Base-by-base conservation (phyloP, 1,139 yeast species). In the Geotrichum carabidarum region DNA sequence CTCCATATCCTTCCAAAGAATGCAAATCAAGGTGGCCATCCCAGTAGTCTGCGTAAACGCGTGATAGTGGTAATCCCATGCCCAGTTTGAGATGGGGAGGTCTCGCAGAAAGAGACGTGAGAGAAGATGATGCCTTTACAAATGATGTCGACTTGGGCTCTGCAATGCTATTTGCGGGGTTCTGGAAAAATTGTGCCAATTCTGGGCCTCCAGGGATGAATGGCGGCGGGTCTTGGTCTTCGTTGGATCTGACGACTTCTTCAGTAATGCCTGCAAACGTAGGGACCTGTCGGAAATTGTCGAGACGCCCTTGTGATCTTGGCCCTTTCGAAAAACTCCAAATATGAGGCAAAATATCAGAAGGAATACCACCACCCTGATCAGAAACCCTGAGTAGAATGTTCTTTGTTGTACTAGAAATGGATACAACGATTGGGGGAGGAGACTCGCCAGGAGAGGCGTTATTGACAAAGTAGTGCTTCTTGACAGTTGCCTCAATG, bases 21-120 rank as follows among this genome's bases (percentile, higher is more conserved):
- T 85, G 86, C 78, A 91, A 80, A 61, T 82, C 84, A 51, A 91
- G 71, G 52, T 84, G 85, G 4, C 98, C 97, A 63, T 90, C 93
- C 98, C 98, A 91, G 69, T 91, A 91, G 63, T 91, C 97, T 0
- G 96, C 91, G 66, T 91, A 91, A 0, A 91, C 88, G 61, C 86
- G 83, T 64, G 95, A 85, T 84, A 91, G 82, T 0, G 98, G 97
- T 57, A 91, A 74, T 0, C 97, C 96, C 61, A 91, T 78, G 0
- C 97, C 97, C 27, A 91, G 72, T 57, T 86, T 84, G 62, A 80
- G 78, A 57, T 84, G 79, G 35, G 86, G 83, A 0, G 94, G 88
- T 60, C 96, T 77, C 17, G 83, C 76, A 47, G 86, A 80, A 62
- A 89, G 76, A 30, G 78, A 74, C 41, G 73, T 66, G 51, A 83